These are phyloP conservation scores for Heterobasidion occidentale DNA, from an alignment of 1,284 basidiomycete species.

Conservation along the genomic window DNA sequence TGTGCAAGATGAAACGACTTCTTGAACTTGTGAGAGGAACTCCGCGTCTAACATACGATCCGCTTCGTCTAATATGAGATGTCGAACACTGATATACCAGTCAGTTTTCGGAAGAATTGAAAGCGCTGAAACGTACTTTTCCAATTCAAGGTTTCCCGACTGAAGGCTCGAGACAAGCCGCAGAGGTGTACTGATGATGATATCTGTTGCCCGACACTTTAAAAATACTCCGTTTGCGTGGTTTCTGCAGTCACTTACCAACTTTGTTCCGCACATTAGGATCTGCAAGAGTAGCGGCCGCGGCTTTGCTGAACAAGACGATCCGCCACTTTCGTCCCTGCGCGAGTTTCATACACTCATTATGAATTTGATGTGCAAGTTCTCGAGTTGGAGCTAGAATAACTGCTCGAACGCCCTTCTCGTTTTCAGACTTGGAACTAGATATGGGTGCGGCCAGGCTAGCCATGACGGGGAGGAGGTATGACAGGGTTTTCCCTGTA, in stretches of 20 bases:
- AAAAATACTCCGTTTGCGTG: background rate
- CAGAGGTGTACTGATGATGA: constrained; percentile 78
- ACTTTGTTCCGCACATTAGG: constrained; percentile 65
- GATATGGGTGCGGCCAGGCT: constrained; percentile 55
- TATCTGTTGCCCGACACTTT: constrained; percentile 38
- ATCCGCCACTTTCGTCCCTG: constrained; percentile 81
- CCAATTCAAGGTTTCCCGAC: constrained; percentile 55
- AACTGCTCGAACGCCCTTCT: constrained; percentile 67
- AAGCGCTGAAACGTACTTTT: constrained; percentile 48
- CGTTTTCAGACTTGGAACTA: constrained; percentile 35
- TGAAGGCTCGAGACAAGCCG: constrained; percentile 72
- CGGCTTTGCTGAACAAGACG: constrained; percentile 81
- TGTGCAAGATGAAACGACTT: constrained; percentile 81
- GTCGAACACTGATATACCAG: constrained; percentile 51
- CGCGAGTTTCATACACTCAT: constrained; percentile 82
- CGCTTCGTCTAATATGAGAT: constrained; percentile 86
- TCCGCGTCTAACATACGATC: constrained; percentile 87
- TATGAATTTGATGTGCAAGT: constrained; percentile 93
- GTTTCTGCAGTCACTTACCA: constrained; percentile 36
- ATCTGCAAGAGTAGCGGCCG: constrained; percentile 63
- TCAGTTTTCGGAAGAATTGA: background rate
- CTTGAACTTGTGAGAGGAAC: constrained; percentile 85
- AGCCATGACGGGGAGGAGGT: constrained; percentile 77
- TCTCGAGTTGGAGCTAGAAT: constrained; percentile 92
- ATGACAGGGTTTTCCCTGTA: constrained; percentile 90